Base-by-base conservation (phyloP, 129 eudicot species). In the Lactuca saligna region DNA sequence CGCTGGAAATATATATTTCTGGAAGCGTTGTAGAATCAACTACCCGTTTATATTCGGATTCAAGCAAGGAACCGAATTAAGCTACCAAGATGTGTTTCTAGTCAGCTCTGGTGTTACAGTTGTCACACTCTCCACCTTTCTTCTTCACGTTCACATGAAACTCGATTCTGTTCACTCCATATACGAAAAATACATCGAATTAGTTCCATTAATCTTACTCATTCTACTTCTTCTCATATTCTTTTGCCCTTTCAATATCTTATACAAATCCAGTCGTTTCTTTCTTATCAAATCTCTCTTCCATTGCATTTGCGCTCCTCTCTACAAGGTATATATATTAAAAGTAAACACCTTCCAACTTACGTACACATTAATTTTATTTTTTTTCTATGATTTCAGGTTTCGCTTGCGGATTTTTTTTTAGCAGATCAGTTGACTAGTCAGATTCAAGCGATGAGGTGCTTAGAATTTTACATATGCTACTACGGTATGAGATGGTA, bases 351-450 rank as follows among this genome's bases (percentile, higher is more conserved):
- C 12, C n/a, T 7, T 65, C 46, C 49, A 68, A 37, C 63, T 41
- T 59, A 17, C 14, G 59, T 35, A 16, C 61, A 49, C 37, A 17
- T 70, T 67, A n/a, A 57, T 48, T 11, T 49, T 32, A 17, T 69
- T 66, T 48, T 50, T 25, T 63, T 57, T 58, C 14, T 54, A 42
- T 42, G 11, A 29, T 61, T 66, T 55, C 74, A 91, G 97, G 93
- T 88, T 54, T 75, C 85, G 60, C 84, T 91, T 58, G 86, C 90
- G 6, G 96, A 91, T 60, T 86, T 85, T 76, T 91, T 91, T 82
- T 73, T 91, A 77, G 97, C 97, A 6, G 97, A 91, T 72, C 96
- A 91, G 65, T 80, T 91, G 5, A 77, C 96, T 39, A 88, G 97
- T 73, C 85, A 90, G 97, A 67, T 90, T 8, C 91, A 87, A 63